These are phyloP conservation scores for Paecilomyces niveus DNA, from an alignment of 2,329 filamentous ascomycete species.

Conservation along the genomic window DNA sequence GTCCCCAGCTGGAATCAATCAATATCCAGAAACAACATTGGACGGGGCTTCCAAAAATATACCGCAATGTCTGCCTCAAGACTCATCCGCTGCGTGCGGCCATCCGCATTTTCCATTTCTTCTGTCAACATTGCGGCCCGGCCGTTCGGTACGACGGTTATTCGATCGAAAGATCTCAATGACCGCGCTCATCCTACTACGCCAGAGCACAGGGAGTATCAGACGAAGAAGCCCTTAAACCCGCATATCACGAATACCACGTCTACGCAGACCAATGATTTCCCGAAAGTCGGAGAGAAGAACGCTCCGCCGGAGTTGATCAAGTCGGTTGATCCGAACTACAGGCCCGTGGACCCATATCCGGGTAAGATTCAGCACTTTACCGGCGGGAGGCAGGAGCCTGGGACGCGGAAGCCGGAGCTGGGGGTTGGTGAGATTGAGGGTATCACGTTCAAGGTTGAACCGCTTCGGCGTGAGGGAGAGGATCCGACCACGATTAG, in stretches of 20 bases:
- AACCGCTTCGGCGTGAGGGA: slow-evolving; percentile 76
- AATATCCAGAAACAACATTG: background rate
- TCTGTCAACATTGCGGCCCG: slow-evolving; percentile 19
- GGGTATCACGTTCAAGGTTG: slow-evolving; percentile 76
- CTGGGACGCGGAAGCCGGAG: slow-evolving; percentile 52
- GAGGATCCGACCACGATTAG: slow-evolving; percentile 83
- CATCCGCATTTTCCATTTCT: slow-evolving; percentile 18
- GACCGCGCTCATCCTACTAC: slow-evolving; percentile 47
- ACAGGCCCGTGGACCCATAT: slow-evolving; percentile 52
- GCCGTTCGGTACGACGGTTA: slow-evolving; percentile 24
- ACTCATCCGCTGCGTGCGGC: slow-evolving; percentile 39
- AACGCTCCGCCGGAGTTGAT: slow-evolving; percentile 55
- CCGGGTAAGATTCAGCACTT: slow-evolving; percentile 59
- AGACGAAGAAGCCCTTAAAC: slow-evolving; percentile 52
- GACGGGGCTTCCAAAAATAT: background rate
- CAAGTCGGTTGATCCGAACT: slow-evolving; percentile 49
- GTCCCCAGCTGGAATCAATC: background rate
- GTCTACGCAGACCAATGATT: slow-evolving; percentile 56
- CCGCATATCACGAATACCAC: slow-evolving; percentile 59
- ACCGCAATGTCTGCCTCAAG: slow-evolving; percentile 40
- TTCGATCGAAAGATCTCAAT: slow-evolving; percentile 33
- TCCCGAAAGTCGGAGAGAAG: slow-evolving; percentile 53
- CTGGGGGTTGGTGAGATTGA: slow-evolving; percentile 81
- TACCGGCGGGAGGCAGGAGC: slow-evolving; percentile 56
- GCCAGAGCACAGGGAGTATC: slow-evolving; percentile 48